Percentiles rank a stretch among this genome's conserved stretches.
These are phyloP conservation scores for Detonula confervacea DNA, from an alignment of 352 stramenopile species.

Conservation along the genomic window DNA sequence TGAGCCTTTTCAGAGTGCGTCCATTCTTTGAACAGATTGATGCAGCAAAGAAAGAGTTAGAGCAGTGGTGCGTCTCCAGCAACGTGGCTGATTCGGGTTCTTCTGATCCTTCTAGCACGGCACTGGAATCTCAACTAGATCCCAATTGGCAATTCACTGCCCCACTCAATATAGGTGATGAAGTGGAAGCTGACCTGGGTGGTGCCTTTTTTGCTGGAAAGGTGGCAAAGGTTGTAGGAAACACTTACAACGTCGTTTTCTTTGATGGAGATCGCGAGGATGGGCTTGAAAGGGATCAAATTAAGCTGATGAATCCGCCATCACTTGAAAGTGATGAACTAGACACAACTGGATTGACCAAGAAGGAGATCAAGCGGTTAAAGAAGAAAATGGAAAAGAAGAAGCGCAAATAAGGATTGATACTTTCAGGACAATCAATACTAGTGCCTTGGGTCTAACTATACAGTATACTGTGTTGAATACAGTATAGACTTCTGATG, in stretches of 20 bases:
- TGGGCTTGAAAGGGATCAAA: constrained; percentile 61
- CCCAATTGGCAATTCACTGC: constrained; percentile 71
- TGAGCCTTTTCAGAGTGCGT: constrained; percentile 77
- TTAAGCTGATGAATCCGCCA: constrained; percentile 71
- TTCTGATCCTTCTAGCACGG: not conserved
- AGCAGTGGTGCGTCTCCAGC: constrained; percentile 59
- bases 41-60: constrained; percentile 56
- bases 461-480: too few relatives aligned
- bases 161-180: constrained; percentile 67
- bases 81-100: constrained; percentile 11
- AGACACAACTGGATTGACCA: constrained; percentile 70
- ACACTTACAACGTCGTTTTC: constrained; percentile 76
- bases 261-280: constrained; percentile 78
- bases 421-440: too few relatives aligned
- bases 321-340: constrained; percentile 37
- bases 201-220: constrained; percentile 77
- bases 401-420: constrained; percentile 34
- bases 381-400: constrained; percentile 82
- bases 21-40: constrained; percentile 78
- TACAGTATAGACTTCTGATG: too few relatives aligned
- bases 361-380: constrained; percentile 79
- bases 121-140: constrained; percentile 38
- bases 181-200: constrained; percentile 82
- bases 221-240: constrained; percentile 57
- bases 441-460: too few relatives aligned